Evolutionary conservation across 352 stramenopile genomes (phyloP).

Genomic region (Phytophthora podocarpi): DNA sequence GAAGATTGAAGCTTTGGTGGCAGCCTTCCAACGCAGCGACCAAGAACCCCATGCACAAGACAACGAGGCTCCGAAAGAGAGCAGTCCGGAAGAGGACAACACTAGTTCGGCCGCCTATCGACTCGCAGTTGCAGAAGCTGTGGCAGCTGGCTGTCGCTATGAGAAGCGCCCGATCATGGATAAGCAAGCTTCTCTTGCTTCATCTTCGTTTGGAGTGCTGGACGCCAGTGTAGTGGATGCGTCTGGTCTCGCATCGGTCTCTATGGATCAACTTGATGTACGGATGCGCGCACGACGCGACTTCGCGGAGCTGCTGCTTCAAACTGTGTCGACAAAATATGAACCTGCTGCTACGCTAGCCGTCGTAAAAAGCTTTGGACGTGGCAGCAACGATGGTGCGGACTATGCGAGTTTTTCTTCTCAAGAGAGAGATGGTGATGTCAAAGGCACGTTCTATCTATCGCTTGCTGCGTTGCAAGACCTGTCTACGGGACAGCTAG

Average conservation of each 20-base stretch:
- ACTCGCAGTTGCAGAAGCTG: conserved; percentile 24
- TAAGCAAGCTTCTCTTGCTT: not conserved
- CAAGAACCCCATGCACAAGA: not conserved
- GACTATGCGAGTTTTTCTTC: conserved; percentile 24
- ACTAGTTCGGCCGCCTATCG: conserved; percentile 17
- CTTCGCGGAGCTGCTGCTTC: conserved; percentile 43
- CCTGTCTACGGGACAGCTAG: conserved; percentile 55
- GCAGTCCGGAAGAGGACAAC: not conserved
- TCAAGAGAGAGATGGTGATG: not conserved
- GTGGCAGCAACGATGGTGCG: not conserved
- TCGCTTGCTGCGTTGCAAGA: conserved; percentile 35
- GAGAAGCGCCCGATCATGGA: conserved; percentile 3
- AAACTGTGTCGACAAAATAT: conserved; percentile 11
- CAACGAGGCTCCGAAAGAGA: not conserved
- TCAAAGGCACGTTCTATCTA: conserved; percentile 39
- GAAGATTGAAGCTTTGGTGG: conserved; percentile 33
- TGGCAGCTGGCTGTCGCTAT: conserved; percentile 28
- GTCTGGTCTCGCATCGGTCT: not conserved
- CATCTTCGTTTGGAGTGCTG: conserved; percentile 26
- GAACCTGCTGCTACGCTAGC: not conserved
- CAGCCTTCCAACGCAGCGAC: conserved; percentile 8
- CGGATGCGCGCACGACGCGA: conserved; percentile 34
- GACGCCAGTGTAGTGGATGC: conserved; percentile 6
- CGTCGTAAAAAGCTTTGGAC: conserved; percentile 21
- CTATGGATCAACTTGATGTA: conserved; percentile 26